Percentiles rank a stretch among this genome's conserved stretches.
Evolutionary conservation across 2,329 filamentous ascomycete genomes (phyloP).

Genomic region (Fusarium agapanthi): DNA sequence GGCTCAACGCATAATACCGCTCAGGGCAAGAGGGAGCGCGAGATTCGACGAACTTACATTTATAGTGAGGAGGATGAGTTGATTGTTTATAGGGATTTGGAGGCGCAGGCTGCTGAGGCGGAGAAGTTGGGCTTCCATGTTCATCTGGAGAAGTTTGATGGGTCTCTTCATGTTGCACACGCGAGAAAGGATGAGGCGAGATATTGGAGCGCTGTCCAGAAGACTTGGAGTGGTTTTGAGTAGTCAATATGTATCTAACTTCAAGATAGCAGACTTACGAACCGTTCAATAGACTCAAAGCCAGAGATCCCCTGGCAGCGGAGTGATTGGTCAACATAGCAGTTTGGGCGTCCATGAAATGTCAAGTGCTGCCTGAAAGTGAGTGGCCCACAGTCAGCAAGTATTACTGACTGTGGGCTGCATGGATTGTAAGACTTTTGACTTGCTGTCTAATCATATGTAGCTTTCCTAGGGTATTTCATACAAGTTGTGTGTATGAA

Average conservation of each 20-base stretch:
- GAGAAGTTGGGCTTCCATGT: not conserved
- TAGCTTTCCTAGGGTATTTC: no score
- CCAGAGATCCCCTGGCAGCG: rapidly evolving
- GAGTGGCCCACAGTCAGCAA: not conserved
- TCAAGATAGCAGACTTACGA: not conserved
- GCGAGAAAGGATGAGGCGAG: not conserved
- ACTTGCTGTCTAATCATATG: not conserved
- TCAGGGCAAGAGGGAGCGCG: not conserved
- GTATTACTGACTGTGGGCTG: not conserved
- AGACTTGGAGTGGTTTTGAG: not conserved
- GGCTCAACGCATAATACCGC: conserved; percentile 8
- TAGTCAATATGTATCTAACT: not conserved
- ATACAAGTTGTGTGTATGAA: not conserved
- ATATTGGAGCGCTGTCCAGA: conserved; percentile 2
- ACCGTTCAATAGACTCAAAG: rapidly evolving
- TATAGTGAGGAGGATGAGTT: conserved; percentile 16
- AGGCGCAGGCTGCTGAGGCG: not conserved
- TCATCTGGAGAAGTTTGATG: conserved; percentile 5
- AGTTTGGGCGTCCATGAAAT: not conserved
- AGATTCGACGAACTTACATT: conserved; percentile 15
- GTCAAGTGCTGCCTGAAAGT: not conserved
- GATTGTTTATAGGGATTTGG: not conserved
- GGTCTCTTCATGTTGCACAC: conserved; percentile 13
- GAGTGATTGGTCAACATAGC: not conserved
- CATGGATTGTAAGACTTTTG: not conserved